phyloP scores from a whole-genome alignment of 352 stramenopile species.

The Phytopythium mirpurense region DNA sequence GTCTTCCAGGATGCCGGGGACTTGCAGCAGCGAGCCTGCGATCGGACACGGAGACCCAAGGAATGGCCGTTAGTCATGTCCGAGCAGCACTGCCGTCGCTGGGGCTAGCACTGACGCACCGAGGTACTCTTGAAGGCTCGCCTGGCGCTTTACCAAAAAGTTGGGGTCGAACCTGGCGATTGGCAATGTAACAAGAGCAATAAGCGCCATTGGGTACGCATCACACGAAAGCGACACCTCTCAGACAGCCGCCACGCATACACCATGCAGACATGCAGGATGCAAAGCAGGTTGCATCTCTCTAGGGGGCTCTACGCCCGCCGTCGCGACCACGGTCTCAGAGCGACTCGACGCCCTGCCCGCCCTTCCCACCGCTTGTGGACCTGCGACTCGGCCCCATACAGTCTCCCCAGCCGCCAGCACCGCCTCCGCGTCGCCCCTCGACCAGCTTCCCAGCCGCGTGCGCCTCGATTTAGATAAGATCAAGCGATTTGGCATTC shows the following conservation, averaged over 20 bases:
- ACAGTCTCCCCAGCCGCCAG: background rate
- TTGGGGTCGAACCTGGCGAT: constrained; percentile 72
- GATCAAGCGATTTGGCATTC: constrained; percentile 89
- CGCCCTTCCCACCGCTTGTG: background rate
- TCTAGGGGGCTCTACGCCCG: too few relatives aligned
- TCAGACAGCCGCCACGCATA: too few relatives aligned
- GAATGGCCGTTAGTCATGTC: too few relatives aligned
- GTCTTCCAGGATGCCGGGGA: constrained; percentile 73
- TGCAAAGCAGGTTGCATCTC: too few relatives aligned
- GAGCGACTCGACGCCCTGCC: background rate
- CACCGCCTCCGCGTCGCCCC: background rate
- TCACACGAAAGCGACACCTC: too few relatives aligned
- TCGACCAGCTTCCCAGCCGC: background rate
- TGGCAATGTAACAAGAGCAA: background rate
- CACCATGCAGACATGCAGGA: background rate
- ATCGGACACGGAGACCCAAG: constrained; percentile 1
- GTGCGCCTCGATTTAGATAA: constrained; percentile 53
- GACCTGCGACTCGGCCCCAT: background rate
- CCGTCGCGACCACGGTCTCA: background rate
- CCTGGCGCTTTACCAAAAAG: constrained; percentile 74
- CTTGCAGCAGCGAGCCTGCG: constrained; percentile 47
- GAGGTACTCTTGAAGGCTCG: constrained; percentile 68
- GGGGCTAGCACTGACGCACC: too few relatives aligned
- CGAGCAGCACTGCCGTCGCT: too few relatives aligned
- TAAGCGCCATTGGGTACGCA: background rate